Evolutionary conservation across 257 asterid genomes (phyloP), one percentile per base, ranked within the genome.

Genomic region (Forsythia viridissima): DNA sequence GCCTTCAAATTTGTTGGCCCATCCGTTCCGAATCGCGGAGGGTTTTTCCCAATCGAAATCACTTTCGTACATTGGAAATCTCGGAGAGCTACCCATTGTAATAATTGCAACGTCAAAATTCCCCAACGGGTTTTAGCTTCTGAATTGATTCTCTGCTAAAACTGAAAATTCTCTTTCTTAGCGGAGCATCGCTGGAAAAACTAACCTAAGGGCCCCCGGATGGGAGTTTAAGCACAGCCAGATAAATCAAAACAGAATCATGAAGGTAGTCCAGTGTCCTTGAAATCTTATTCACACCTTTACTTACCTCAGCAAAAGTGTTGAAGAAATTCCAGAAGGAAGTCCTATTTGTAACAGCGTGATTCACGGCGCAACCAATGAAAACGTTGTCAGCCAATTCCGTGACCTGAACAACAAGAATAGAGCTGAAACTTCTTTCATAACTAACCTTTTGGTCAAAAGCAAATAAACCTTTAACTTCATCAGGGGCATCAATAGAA

Each of bases 1-100:
- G 3, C 91, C 91, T 39, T 88, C 91, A 36, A 84, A 88, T 5
- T 85, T 88, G 63, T 85, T 85, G 3, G 85, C 87, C 83, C 79
- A 80, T 8, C 91, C 91, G 70, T 88, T 88, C 44, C 88, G 80
- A 8, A 85, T 84, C 4, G 82, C 84, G 0, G 83, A 55, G 38
- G 89, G 91, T 7, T 72, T 75, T 8, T 88, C 91, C 91, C 91
- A 87, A 76, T 89, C 91, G 77, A 87, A 85, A 75, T 87, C 85
- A 48, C 81, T 87, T 0, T 84, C 89, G 70, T 81, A 85, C 88
- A 85, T 80, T 18, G 89, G 89, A 37, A 88, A 88, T 41, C 89
- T 78, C 11, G 89, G 89, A 0, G 89, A 83, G 16, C 87, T 88
- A 84, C n/a, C n/a, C n/a, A n/a, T 86, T 68, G 82, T 77, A 75